A percentile compares a stretch with the other conserved stretches of the same genome.
phyloP scores from a whole-genome alignment of 2,329 filamentous ascomycete genomes.

The Fusarium sp. region DNA sequence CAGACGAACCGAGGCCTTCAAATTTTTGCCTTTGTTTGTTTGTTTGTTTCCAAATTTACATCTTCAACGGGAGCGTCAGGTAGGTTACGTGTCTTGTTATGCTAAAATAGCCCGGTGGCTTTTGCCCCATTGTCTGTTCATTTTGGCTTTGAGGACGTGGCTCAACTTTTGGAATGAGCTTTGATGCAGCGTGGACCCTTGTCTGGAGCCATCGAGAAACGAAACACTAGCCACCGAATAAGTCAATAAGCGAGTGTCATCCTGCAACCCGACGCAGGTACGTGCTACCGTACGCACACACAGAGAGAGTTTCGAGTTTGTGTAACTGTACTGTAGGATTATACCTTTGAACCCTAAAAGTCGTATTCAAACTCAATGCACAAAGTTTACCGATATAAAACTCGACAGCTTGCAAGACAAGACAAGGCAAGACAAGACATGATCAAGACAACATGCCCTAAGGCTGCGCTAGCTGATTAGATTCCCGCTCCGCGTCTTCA shows the following conservation, averaged over 20 bases:
- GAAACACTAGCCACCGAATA: constrained; percentile 45
- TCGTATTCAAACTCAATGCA: constrained; percentile 14
- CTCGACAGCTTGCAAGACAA: constrained; percentile 18
- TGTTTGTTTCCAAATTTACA: constrained; percentile 6
- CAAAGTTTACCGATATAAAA: constrained; percentile 1
- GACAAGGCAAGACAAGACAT: constrained; percentile 14
- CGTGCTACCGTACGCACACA: constrained; percentile 18
- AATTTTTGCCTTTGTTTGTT: neutral
- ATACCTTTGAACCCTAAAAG: constrained; percentile 12
- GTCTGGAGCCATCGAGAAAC: constrained; percentile 36
- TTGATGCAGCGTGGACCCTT: constrained; percentile 27
- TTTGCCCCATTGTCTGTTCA: constrained; percentile 11
- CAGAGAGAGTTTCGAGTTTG: constrained; percentile 14
- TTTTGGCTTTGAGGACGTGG: constrained; percentile 18
- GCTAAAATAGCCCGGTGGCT: constrained; percentile 13
- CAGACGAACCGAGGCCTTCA: constrained; percentile 14
- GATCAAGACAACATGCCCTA: constrained; percentile 26
- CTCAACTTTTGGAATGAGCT: constrained; percentile 39
- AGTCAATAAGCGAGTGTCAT: constrained; percentile 35
- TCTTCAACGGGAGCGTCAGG: constrained; percentile 6
- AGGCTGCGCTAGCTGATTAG: constrained; percentile 13
- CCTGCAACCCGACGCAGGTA: constrained; percentile 37
- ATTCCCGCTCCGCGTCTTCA: constrained; percentile 37
- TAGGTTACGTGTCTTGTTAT: constrained; percentile 7
- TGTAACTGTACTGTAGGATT: constrained; percentile 13